phyloP scores from a whole-genome alignment of 805 yeast species.

The Cyberlindnera mississippiensis region DNA sequence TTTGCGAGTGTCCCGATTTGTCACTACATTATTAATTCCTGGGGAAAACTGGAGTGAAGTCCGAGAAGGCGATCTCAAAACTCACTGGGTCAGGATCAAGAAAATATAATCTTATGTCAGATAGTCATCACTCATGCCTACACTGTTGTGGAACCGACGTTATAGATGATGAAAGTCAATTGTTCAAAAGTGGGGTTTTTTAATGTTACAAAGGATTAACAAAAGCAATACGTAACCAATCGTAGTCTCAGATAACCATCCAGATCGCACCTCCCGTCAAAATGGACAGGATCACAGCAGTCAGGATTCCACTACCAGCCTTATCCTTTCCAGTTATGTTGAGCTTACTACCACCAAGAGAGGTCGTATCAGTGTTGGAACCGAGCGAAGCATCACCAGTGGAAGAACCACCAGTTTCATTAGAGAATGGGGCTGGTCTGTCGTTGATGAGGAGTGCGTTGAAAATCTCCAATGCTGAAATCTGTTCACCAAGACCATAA shows the following conservation, averaged over 20 bases:
- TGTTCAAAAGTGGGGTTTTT: too few relatives aligned
- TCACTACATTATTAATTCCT: too few relatives aligned
- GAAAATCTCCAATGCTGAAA: conserved; percentile 66
- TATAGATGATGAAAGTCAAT: too few relatives aligned
- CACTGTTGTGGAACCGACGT: too few relatives aligned
- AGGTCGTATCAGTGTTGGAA: conserved; percentile 38
- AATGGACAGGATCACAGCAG: conserved; percentile 64
- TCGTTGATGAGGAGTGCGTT: conserved; percentile 42
- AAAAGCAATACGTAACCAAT: too few relatives aligned
- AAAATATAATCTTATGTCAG: too few relatives aligned
- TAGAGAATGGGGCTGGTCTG: conserved; percentile 51
- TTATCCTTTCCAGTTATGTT: conserved; percentile 57
- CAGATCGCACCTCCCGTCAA: conserved; percentile 69
- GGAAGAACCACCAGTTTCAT: conserved; percentile 50
- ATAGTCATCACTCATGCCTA: too few relatives aligned
- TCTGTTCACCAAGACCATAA: conserved; percentile 78
- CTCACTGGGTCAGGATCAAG: too few relatives aligned
- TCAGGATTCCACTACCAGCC: conserved; percentile 88
- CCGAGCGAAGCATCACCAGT: conserved; percentile 54
- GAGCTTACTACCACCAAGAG: conserved; percentile 32
- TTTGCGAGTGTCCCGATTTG: too few relatives aligned
- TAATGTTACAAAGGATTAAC: too few relatives aligned
- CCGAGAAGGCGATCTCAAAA: too few relatives aligned
- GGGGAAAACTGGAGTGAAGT: too few relatives aligned
- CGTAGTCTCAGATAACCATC: conserved; percentile 52